Conservation (phyloP, 2,329 filamentous ascomycete genomes). For the Hymenoscyphus infarciens region DNA sequence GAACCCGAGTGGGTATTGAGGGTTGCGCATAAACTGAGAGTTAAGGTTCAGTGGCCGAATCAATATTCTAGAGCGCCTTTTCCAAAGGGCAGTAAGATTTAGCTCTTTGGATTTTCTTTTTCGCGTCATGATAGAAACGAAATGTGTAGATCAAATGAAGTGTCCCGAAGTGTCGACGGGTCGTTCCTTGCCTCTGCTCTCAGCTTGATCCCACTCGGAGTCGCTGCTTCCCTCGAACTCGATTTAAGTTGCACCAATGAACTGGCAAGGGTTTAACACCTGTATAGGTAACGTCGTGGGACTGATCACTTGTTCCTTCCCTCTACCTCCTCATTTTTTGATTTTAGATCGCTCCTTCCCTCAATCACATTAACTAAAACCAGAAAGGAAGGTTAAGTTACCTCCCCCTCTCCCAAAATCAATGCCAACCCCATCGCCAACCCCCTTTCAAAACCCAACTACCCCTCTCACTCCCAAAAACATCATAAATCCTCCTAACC, state of each 20-base stretch:
- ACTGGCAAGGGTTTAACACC: too few relatives aligned
- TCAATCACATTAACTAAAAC: too few relatives aligned
- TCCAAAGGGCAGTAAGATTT: conserved; percentile 28
- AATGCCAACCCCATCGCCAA: not conserved
- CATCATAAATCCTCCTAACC: not conserved
- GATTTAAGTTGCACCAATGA: too few relatives aligned
- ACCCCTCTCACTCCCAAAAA: not conserved
- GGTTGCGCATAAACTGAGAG: conserved; percentile 67
- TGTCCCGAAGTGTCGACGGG: not conserved
- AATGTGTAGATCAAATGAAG: not conserved
- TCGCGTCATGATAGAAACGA: not conserved
- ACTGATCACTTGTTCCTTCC: too few relatives aligned
- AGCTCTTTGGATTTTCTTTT: not conserved
- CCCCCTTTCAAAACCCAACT: not conserved
- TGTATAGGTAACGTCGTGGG: too few relatives aligned
- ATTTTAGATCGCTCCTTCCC: not conserved
- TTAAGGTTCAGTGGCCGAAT: conserved; percentile 64
- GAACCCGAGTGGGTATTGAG: conserved; percentile 76
- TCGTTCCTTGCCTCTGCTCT: too few relatives aligned
- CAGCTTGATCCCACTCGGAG: too few relatives aligned
- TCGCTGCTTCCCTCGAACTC: too few relatives aligned
- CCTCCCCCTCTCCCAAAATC: too few relatives aligned
- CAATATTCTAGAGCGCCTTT: conserved; percentile 29
- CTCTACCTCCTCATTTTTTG: too few relatives aligned
- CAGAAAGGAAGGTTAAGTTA: too few relatives aligned